Conservation (phyloP, 345 rosid species). For the Eucalyptus erythrocorys region DNA sequence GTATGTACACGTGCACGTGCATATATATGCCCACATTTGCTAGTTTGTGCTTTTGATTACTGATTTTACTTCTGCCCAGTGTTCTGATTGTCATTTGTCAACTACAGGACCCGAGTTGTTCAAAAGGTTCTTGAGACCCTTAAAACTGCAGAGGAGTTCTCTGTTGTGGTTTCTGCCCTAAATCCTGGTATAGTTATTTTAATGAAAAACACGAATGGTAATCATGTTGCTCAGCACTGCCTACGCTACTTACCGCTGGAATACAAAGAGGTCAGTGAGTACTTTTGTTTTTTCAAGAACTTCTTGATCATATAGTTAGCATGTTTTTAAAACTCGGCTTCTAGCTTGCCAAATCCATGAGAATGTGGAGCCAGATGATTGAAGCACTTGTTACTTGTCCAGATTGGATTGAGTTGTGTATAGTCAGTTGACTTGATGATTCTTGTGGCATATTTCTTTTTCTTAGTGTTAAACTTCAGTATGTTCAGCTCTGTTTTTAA, state of each 20-base stretch:
- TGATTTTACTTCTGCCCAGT: neutral
- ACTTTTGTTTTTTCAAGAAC: neutral
- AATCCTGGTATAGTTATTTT: conserved; percentile 54
- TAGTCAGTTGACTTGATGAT: neutral
- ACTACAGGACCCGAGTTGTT: conserved; percentile 61
- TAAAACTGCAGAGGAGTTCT: conserved; percentile 36
- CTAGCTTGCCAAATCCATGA: neutral
- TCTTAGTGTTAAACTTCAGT: neutral
- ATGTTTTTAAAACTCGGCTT: neutral
- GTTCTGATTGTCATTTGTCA: neutral
- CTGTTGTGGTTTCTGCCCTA: conserved; percentile 37
- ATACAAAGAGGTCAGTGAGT: conserved; percentile 26
- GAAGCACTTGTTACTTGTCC: neutral
- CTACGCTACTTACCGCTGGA: conserved; percentile 43
- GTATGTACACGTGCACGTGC: fast-evolving
- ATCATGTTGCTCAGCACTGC: conserved; percentile 75
- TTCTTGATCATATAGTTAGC: neutral
- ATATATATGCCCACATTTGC: neutral
- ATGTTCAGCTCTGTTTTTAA: neutral
- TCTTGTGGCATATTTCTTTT: neutral
- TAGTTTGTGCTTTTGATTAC: neutral
- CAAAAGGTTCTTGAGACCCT: conserved; percentile 67
- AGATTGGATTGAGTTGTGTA: neutral
- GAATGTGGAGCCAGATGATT: neutral
- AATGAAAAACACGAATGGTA: conserved; percentile 65